Evolutionary conservation across 2,329 filamentous ascomycete genomes (phyloP), one percentile per base, ranked within the genome.

Genomic region (Drechslerella dactyloides): DNA sequence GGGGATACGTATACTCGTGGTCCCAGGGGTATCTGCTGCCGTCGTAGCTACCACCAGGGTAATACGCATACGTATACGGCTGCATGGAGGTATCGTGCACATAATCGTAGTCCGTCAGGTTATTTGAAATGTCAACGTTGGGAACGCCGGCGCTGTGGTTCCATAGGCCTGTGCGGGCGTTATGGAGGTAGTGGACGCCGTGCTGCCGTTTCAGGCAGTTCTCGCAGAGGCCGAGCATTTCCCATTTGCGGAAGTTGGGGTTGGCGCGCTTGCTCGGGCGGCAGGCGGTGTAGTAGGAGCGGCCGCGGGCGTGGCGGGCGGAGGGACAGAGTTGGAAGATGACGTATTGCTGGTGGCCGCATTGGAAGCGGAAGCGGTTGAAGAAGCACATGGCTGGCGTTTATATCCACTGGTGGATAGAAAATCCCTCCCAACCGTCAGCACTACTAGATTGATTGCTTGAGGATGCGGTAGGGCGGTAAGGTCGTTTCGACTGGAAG

Each of bases 281-380:
- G 19, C 65, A 70, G 65, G 65, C 24, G 53, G 65, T 63, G 46
- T 63, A 46, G 53, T 63, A 63, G 58, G 44, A 37, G 19, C 33
- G 21, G 58, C 42, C 52, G 53, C 58, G 58, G 58, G 58, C 33
- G 58, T 50, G 46, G 3, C 59, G 65, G 46, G 65, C 65, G 37
- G 24, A 24, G 0, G 46, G 4, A 27, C 65, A 70, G 65, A 53
- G 37, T 54, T 70, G 65, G 57, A 61, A 70, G 35, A 70, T 63
- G 15, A 30, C 60, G 58, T 61, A 63, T 70, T 70, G 65, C 42
- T 55, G 55, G 54, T 70, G 58, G 46, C 65, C 65, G 65, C 65
- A 70, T 63, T 63, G 62, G 59, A 70, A 70, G 48, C 65, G 58
- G 58, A 70, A 54, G 59, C 65, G 59, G 54, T 70, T 70, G 65